Evolutionary conservation across 768 basidiomycete species (phyloP).

Genomic region (Suillus spraguei): DNA sequence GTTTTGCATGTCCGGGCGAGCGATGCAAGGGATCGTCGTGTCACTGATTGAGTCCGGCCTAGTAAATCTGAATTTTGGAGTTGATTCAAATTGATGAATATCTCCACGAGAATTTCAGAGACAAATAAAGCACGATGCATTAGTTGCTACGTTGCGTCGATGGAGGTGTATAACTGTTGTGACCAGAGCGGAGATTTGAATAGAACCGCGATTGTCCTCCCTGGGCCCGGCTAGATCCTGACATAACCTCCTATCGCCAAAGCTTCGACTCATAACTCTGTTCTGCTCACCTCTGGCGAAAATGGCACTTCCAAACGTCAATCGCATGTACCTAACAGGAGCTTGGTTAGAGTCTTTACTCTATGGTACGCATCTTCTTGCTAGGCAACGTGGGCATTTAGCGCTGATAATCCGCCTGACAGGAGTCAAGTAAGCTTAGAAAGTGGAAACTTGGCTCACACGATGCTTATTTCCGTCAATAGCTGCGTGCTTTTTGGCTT

Average conservation of each 20-base stretch:
- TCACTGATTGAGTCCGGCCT: neutral
- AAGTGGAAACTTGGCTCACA: neutral
- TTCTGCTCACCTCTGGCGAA: neutral
- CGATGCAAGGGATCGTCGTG: neutral
- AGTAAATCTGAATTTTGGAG: neutral
- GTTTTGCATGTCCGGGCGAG: conserved; percentile 13
- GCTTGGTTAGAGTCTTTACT: conserved; percentile 1
- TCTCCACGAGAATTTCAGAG: neutral
- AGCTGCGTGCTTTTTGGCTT: neutral
- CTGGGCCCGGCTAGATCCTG: too few relatives aligned
- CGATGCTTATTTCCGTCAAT: neutral
- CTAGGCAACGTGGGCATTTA: too few relatives aligned
- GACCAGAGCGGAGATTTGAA: conserved; percentile 2
- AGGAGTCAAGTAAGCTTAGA: neutral
- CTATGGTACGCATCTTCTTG: neutral
- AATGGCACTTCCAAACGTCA: neutral
- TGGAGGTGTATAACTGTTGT: neutral
- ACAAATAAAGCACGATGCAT: conserved; percentile 4
- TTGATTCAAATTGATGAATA: neutral
- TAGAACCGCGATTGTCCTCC: neutral
- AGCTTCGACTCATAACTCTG: neutral
- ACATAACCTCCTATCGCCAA: neutral
- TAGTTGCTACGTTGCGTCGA: neutral
- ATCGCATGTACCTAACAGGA: neutral
- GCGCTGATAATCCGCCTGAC: neutral